Base-by-base conservation (phyloP, 192 early-diverging fungal species). In the Phlyctochytrium arcticum region DNA sequence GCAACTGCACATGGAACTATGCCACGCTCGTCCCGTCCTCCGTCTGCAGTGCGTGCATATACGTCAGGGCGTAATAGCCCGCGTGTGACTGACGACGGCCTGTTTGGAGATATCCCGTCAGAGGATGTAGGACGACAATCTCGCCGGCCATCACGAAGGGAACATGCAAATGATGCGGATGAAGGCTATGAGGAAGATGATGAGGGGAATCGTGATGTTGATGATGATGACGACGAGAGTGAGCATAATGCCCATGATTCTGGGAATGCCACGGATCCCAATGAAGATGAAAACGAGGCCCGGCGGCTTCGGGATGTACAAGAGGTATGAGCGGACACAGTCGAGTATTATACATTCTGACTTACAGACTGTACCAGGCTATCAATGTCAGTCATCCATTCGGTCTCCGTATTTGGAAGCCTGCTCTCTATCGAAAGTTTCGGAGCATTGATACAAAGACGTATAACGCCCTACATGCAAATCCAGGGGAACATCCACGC, bases 341-440 rank as follows among this genome's bases (percentile, higher is more conserved):
- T n/a, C 17, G 15, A 10, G 27, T 36, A 51, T 51, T 9, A 9
- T 24, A 24, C 26, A n/a, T 51, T 34, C n/a, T n/a, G n/a, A n/a
- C 37, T 30, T 30, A 3, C 12, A n/a, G n/a, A n/a, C n/a, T n/a
- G n/a, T n/a, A n/a, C 2, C 34, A 76, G 70, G 75, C 75, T 27
- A 77, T 77, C 68, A 77, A 77, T 57, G 60, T 68, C 53, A 57
- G 56, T 10, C 93, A 96, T 77, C 94, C 94, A 19, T 98, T 98
- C 67, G 96, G 96, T 32, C 70, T 98, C 46, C 90, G 89, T 32
- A 80, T 98, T 24, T 98, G 96, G 96, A 98, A 98, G 73, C 92
- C 93, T 24, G 93, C 94, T 9, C 80, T 98, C n/a, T 98, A 96
- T 81, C 91, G 92, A 54, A 98, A 98, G 70, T 82, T 85, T 8